Evolutionary conservation across 2,329 filamentous ascomycete genomes (phyloP).

Genomic region (Mollisia scopiformis): DNA sequence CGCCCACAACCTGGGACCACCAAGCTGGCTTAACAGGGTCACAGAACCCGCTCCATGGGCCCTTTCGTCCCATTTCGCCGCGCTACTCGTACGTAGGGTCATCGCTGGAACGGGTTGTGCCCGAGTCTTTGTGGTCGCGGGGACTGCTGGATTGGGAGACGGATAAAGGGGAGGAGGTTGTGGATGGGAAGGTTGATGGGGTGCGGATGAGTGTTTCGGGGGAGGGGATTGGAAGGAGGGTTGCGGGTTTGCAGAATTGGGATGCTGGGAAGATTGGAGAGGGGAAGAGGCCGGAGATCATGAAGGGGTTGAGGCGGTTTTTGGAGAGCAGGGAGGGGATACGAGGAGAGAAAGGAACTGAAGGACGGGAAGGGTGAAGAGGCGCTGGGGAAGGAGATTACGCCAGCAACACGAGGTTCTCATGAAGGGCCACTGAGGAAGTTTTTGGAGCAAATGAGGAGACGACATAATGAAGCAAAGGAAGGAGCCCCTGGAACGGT

Average conservation of each 20-base stretch:
- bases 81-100: slow-evolving; percentile 26
- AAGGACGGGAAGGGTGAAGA: background rate
- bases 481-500: too few relatives aligned
- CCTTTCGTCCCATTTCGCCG: slow-evolving; percentile 26
- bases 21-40: slow-evolving; percentile 18
- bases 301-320: background rate
- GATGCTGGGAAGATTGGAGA: background rate
- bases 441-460: too few relatives aligned
- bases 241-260: background rate
- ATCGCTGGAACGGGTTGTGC: slow-evolving; percentile 23
- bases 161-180: slow-evolving; percentile 6
- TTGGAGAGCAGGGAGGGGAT: background rate
- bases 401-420: too few relatives aligned
- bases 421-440: too few relatives aligned
- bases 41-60: slow-evolving; percentile 32
- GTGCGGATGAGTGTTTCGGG: background rate
- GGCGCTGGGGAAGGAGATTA: background rate
- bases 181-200: background rate
- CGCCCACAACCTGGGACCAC: slow-evolving; percentile 25
- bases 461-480: too few relatives aligned
- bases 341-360: background rate
- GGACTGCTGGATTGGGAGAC: slow-evolving; percentile 38
- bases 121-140: slow-evolving; percentile 19
- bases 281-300: background rate
- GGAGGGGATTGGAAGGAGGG: background rate